Base-by-base conservation (phyloP, 176 grass and related monocot genomes). In the Pharus latifolius region DNA sequence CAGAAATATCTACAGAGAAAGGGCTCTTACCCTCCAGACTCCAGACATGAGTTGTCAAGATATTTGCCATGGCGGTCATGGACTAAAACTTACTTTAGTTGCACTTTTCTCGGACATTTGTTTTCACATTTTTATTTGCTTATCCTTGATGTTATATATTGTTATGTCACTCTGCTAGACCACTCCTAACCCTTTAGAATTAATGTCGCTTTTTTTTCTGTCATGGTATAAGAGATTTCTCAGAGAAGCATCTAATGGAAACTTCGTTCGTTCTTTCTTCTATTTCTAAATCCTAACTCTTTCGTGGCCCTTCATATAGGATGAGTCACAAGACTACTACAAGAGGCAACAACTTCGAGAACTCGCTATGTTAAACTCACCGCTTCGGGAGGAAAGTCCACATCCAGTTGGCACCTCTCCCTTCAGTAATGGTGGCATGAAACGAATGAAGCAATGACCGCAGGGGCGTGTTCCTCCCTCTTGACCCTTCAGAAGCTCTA, bases 291-390 rank as follows among this genome's bases (percentile, higher is more conserved):
- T 65, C 24, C 33, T 40, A 58, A 19, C 67, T 29, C n/a, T 51
- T 51, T 31, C 1, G 57, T 41, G 11, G 14, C 56, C 33, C 76
- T 1, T 31, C 63, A 3, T 49, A 51, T 65, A 89, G 86, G 86
- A 89, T 20, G 86, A 89, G 55, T 84, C 86, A 13, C 81, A 89
- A 41, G 86, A 89, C 56, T 81, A 73, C 77, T 89, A 77, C 72
- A 89, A 89, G 81, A 80, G 78, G 30, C 81, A 89, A 30, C 86
- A 89, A 75, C 86, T 89, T 33, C 77, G 86, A 7, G 86, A 89
- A 47, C 86, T 89, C 56, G 86, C 86, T 13, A 50, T 89, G 76
- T 47, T 89, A 17, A 91, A 91, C 78, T 85, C 83, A 1, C 80
- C 88, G 1, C 79, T 86, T 25, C 75, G 88, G 18, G 88, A 86